A percentile compares a stretch with the other conserved stretches of the same genome.
Conservation (phyloP, 306 rosid species). For the Casuarina equisetifolia region DNA sequence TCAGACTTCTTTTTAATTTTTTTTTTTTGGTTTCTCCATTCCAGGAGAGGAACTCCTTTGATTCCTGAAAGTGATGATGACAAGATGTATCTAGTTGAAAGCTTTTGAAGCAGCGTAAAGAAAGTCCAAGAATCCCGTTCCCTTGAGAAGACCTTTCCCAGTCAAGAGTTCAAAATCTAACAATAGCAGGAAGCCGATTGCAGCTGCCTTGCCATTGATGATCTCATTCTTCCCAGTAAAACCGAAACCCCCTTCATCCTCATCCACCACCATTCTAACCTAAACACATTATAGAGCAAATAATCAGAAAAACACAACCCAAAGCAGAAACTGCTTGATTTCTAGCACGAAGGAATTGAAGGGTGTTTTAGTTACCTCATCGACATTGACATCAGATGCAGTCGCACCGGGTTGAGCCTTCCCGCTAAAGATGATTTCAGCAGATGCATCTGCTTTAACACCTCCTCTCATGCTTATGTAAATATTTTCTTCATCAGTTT, state of each 20-base stretch:
- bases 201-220: slow-evolving; percentile 90
- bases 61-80: neutral
- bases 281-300: slow-evolving; percentile 26
- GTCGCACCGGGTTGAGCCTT: slow-evolving; percentile 92
- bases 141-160: slow-evolving; percentile 89
- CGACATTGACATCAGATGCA: slow-evolving; percentile 80
- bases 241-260: slow-evolving; percentile 65
- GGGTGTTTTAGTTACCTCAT: slow-evolving; percentile 56
- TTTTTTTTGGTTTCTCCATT: no score
- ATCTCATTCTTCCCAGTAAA: slow-evolving; percentile 71
- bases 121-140: slow-evolving; percentile 96
- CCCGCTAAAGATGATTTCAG: slow-evolving; percentile 87
- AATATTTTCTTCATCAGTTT: slow-evolving; percentile 78
- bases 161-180: slow-evolving; percentile 95
- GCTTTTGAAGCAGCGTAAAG: slow-evolving; percentile 65
- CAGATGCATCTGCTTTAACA: slow-evolving; percentile 48
- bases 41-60: neutral
- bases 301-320: neutral
- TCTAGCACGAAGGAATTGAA: neutral
- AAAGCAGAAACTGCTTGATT: neutral
- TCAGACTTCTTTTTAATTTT: neutral
- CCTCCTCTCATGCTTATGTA: slow-evolving; percentile 62
- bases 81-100: slow-evolving; percentile 42
- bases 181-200: slow-evolving; percentile 76
- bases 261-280: slow-evolving; percentile 91